Conservation (phyloP, 371 early-diverging fungal genomes). For the Gilbertella persicaria region DNA sequence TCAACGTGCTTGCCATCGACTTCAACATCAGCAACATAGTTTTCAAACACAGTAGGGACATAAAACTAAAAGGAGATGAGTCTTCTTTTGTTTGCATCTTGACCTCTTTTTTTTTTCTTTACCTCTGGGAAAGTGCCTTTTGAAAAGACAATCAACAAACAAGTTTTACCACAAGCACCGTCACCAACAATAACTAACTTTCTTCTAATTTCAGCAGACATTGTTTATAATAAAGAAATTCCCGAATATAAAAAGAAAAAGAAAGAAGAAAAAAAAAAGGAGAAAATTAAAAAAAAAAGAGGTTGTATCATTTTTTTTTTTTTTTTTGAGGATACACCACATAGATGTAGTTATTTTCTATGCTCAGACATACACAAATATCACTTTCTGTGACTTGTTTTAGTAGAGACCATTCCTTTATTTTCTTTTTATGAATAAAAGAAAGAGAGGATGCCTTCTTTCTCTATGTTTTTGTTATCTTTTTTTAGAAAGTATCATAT, state of each 20-base stretch:
- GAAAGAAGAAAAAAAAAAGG: too few relatives aligned
- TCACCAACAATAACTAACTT: slow-evolving; percentile 98
- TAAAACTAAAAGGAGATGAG: slow-evolving; percentile 57
- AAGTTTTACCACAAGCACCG: slow-evolving; percentile 97
- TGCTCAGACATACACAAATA: too few relatives aligned
- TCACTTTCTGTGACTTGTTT: too few relatives aligned
- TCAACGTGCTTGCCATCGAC: slow-evolving; percentile 51
- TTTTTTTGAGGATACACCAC: too few relatives aligned
- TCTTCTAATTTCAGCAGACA: slow-evolving; percentile 86
- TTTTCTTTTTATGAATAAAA: too few relatives aligned
- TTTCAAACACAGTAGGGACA: slow-evolving; percentile 95
- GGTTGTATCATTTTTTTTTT: too few relatives aligned
- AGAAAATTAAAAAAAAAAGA: too few relatives aligned
- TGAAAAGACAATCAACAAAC: slow-evolving; percentile 91
- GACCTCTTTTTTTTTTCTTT: slow-evolving; percentile 1
- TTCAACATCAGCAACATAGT: slow-evolving; percentile 89
- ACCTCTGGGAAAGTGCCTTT: slow-evolving; percentile 93
- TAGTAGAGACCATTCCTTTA: too few relatives aligned
- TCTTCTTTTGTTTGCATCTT: not conserved
- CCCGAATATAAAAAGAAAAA: not conserved
- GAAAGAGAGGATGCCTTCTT: too few relatives aligned
- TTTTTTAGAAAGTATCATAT: too few relatives aligned
- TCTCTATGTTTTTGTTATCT: too few relatives aligned
- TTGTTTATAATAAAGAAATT: slow-evolving; percentile 24
- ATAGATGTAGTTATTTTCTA: too few relatives aligned